Base-by-base conservation (phyloP, 2,329 filamentous ascomycete genomes). In the Zasmidium angulare region DNA sequence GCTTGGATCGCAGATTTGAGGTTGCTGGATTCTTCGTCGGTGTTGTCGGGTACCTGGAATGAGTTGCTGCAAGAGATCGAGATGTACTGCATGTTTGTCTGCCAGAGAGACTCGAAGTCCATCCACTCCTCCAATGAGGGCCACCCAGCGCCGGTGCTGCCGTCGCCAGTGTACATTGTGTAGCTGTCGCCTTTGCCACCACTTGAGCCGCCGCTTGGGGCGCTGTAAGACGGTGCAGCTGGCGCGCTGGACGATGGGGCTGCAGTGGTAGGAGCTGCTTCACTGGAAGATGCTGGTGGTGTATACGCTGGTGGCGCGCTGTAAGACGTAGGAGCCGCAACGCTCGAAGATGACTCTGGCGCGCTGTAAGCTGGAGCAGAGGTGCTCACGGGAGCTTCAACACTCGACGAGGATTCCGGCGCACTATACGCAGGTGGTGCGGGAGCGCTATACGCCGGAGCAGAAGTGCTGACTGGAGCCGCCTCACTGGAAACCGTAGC, bases 1-100 rank as follows among this genome's bases (percentile, higher is more conserved):
- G 63, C 51, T 29, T 71, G 57, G 62, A 81, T 76, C 36, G 74
- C 75, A 31, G 68, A 66, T 59, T 76, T 75, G 59, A 81, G 68
- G 46, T 74, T 69, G 20, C 66, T 63, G 43, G 66, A 76, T 65
- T 80, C 78, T 7, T 71, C 61, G 52, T 72, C 69, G 31, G 68
- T 71, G 67, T 78, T 76, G 68, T 79, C 73, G 23, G 69, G 51
- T 7, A 68, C 66, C 57, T 64, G 66, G 58, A 71, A 43, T 23
- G 31, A 72, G 57, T 74, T 69, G 14, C 69, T 59, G 70, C 78
- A 80, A 23, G 76, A 77, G 40, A 58, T 59, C n/a, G 61, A 63
- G 56, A 80, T 75, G 48, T 69, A 67, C 17, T 63, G 57, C 48
- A 71, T 63, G 62, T 78, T 79, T 52, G 68, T 68, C 2, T 59